These are phyloP conservation scores for Nakaseomyces kungkrabaensis DNA, from an alignment of 1,139 yeast species.

Conservation along the genomic window DNA sequence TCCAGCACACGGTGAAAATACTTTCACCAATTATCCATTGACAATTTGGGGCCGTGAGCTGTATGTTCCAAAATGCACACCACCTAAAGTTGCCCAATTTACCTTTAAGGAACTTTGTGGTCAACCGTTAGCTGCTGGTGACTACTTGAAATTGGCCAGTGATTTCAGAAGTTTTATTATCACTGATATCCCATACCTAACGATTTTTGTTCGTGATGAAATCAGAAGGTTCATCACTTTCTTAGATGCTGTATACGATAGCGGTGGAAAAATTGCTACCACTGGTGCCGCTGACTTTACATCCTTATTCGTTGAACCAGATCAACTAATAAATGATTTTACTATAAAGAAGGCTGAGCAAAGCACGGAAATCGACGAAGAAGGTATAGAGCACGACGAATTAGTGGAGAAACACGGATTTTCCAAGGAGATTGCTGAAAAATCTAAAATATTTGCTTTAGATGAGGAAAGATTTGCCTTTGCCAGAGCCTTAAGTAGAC, in stretches of 20 bases:
- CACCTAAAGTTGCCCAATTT: conserved; percentile 80
- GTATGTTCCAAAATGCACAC: conserved; percentile 62
- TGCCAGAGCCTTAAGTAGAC: conserved; percentile 84
- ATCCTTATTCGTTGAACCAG: conserved; percentile 79
- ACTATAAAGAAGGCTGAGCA: conserved; percentile 29
- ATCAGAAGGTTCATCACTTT: conserved; percentile 88
- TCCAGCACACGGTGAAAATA: conserved; percentile 11
- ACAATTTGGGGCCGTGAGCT: conserved; percentile 83
- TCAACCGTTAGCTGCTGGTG: conserved; percentile 87
- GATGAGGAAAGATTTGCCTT: conserved; percentile 96
- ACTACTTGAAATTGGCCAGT: conserved; percentile 75
- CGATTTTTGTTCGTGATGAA: conserved; percentile 68
- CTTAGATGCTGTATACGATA: conserved; percentile 89
- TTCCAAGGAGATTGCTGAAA: conserved; percentile 62
- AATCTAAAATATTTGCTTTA: conserved; percentile 70
- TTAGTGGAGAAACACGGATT: conserved; percentile 64
- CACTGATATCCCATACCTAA: conserved; percentile 83
- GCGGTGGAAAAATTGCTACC: conserved; percentile 76
- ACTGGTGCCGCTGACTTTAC: conserved; percentile 81
- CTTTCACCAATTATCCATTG: conserved; percentile 17
- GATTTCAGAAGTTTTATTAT: conserved; percentile 68
- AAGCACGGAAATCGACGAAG: conserved; percentile 1
- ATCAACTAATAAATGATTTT: conserved; percentile 49
- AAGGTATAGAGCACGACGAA: conserved; percentile 39
- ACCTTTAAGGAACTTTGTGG: conserved; percentile 82